phyloP scores from a whole-genome alignment of 257 asterid species.

The Solanum commersonii region DNA sequence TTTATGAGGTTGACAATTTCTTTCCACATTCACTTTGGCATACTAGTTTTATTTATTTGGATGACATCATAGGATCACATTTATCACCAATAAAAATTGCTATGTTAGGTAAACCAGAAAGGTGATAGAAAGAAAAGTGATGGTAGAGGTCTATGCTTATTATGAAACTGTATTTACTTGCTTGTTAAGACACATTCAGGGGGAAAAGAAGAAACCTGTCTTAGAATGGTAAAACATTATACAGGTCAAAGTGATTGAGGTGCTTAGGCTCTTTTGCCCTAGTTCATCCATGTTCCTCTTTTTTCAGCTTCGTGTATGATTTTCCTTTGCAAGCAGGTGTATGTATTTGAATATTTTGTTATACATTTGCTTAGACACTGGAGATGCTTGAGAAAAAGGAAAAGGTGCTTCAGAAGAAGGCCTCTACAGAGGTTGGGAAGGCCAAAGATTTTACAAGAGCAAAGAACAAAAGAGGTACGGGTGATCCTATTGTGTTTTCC shows the following conservation, averaged over 20 bases:
- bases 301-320: background rate
- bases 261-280: background rate
- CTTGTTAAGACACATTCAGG: background rate
- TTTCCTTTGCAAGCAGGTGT: background rate
- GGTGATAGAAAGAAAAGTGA: background rate
- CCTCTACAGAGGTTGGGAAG: constrained; percentile 10
- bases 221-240: background rate
- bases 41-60: background rate
- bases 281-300: background rate
- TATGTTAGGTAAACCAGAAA: background rate
- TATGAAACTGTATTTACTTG: background rate
- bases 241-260: background rate
- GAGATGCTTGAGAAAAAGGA: constrained; percentile 22
- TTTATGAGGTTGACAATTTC: background rate
- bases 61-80: background rate
- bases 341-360: background rate
- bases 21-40: background rate
- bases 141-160: background rate
- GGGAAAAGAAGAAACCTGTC: background rate
- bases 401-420: constrained; percentile 20
- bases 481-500: background rate
- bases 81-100: background rate
- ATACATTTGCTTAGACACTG: constrained; percentile 9
- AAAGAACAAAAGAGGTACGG: constrained; percentile 18
- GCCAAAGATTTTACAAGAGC: constrained; percentile 10